Evolutionary conservation across 352 stramenopile genomes (phyloP).

Genomic region (Phytophthora multivora): DNA sequence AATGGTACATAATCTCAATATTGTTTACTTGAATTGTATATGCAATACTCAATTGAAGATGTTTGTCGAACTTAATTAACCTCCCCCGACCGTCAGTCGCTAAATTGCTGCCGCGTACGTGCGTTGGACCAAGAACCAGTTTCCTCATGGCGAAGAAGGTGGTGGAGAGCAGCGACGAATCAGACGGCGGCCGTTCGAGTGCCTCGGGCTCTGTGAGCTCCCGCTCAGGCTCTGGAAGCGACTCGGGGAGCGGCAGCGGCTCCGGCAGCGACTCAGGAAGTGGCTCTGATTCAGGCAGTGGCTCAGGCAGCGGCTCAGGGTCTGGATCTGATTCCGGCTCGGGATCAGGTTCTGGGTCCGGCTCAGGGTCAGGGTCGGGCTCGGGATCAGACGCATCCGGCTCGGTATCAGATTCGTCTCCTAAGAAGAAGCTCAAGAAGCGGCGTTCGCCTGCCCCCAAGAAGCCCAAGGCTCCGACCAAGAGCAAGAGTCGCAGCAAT

Average conservation of each 20-base stretch:
- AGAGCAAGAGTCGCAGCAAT: slow-evolving; percentile 28
- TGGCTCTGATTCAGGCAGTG: slow-evolving; percentile 40
- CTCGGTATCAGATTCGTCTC: slow-evolving; percentile 19
- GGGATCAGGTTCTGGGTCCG: slow-evolving; percentile 37
- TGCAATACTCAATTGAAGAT: too few relatives aligned
- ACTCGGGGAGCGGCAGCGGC: slow-evolving; percentile 37
- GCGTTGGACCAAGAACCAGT: background rate
- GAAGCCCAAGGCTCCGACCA: slow-evolving; percentile 39
- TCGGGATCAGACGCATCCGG: slow-evolving; percentile 38
- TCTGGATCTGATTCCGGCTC: slow-evolving; percentile 47
- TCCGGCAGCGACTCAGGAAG: slow-evolving; percentile 44
- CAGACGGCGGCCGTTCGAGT: slow-evolving; percentile 62
- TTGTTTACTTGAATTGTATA: too few relatives aligned
- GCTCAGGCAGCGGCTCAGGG: slow-evolving; percentile 33
- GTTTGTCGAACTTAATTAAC: too few relatives aligned
- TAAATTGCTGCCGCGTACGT: background rate
- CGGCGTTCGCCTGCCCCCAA: slow-evolving; percentile 36
- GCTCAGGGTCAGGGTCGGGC: slow-evolving; percentile 37
- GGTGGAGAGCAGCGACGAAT: slow-evolving; percentile 80
- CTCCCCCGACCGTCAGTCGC: slow-evolving; percentile 8
- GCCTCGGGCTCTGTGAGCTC: slow-evolving; percentile 65
- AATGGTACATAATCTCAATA: background rate
- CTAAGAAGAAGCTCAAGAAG: slow-evolving; percentile 65
- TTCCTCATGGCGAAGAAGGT: slow-evolving; percentile 67
- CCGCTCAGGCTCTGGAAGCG: slow-evolving; percentile 42